Evolutionary conservation across 352 stramenopile species (phyloP).

Genomic region (Globisporangium nodosum): DNA sequence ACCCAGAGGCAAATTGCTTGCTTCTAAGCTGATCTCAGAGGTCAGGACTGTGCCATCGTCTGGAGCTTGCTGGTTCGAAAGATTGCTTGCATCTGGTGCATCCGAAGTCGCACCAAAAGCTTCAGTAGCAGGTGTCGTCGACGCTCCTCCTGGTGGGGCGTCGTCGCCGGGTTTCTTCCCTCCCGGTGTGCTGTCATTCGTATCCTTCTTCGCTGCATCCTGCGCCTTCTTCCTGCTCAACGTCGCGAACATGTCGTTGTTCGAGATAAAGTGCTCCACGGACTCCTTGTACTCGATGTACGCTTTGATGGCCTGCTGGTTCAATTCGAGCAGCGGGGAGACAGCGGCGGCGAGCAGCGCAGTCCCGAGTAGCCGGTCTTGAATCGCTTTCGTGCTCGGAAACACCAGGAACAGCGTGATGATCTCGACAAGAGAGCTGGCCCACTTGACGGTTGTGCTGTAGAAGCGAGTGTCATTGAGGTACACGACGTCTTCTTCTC

Average conservation of each 20-base stretch:
- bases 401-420: conserved; percentile 35
- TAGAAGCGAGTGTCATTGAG: conserved; percentile 44
- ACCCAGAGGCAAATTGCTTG: neutral
- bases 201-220: neutral
- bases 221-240: conserved; percentile 10
- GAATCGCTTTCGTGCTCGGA: conserved; percentile 7
- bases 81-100: too few species aligned
- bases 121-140: too few species aligned
- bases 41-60: too few species aligned
- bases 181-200: too few species aligned
- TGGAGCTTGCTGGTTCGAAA: too few species aligned
- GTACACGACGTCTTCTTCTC: conserved; percentile 48
- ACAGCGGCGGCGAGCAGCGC: conserved; percentile 35
- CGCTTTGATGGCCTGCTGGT: conserved; percentile 43
- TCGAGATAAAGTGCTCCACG: conserved; percentile 21
- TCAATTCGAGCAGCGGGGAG: conserved; percentile 41
- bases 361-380: conserved; percentile 19
- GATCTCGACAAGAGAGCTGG: conserved; percentile 41
- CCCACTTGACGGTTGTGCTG: conserved; percentile 46
- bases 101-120: too few species aligned
- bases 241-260: conserved; percentile 19
- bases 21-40: too few species aligned
- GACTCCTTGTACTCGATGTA: conserved; percentile 49
- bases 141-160: neutral
- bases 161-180: neutral